These are phyloP conservation scores for Mycena leptocephala DNA, from an alignment of 768 basidiomycete genomes.

Conservation along the genomic window DNA sequence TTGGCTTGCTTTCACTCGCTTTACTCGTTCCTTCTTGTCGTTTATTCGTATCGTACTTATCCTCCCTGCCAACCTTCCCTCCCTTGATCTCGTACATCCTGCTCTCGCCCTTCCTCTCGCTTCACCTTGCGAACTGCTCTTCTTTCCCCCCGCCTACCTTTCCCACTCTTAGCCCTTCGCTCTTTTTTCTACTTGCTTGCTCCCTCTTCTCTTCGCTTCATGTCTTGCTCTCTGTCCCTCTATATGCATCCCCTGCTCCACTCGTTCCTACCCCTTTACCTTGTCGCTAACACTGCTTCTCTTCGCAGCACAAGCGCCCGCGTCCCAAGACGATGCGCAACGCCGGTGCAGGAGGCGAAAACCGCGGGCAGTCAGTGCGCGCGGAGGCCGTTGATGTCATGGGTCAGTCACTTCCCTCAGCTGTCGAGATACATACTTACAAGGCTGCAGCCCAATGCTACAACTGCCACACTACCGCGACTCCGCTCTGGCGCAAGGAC, in stretches of 20 bases:
- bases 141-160: neutral
- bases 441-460: slow-evolving; percentile 82
- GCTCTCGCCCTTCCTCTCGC: too few relatives aligned
- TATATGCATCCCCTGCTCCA: neutral
- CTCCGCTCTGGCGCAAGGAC: slow-evolving; percentile 92
- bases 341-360: slow-evolving; percentile 82
- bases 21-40: neutral
- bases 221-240: neutral
- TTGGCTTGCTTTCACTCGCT: neutral
- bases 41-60: too few relatives aligned
- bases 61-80: too few relatives aligned
- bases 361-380: slow-evolving; percentile 74
- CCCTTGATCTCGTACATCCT: too few relatives aligned
- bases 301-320: slow-evolving; percentile 84
- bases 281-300: slow-evolving; percentile 26
- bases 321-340: slow-evolving; percentile 92
- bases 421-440: slow-evolving; percentile 4
- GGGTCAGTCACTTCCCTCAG: slow-evolving; percentile 57
- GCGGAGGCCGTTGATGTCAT: slow-evolving; percentile 83
- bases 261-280: neutral
- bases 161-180: too few relatives aligned
- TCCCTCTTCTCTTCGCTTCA: neutral
- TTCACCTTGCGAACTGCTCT: too few relatives aligned
- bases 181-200: neutral
- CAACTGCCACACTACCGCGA: slow-evolving; percentile 92